Evolutionary conservation across 177 flowering plant genomes (phyloP).

Genomic region (Vitis hybrid): DNA sequence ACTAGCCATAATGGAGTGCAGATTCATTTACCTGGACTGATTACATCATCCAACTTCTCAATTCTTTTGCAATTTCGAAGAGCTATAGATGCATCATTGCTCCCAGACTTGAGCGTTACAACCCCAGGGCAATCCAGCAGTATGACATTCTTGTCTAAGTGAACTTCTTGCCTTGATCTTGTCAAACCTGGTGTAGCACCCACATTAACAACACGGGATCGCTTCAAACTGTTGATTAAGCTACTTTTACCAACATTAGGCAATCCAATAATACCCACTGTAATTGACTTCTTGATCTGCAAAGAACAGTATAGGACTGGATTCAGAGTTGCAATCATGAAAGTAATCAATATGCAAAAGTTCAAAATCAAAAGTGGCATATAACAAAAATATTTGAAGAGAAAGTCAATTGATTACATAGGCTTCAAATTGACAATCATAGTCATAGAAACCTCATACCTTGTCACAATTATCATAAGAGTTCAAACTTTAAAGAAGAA

Average conservation of each 20-base stretch:
- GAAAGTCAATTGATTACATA: too few species aligned
- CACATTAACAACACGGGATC: conserved; percentile 86
- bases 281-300: conserved; percentile 91
- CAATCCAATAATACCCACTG: conserved; percentile 91
- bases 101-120: conserved; percentile 75
- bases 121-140: conserved; percentile 98
- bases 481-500: too few species aligned
- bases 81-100: conserved; percentile 72
- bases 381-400: too few species aligned
- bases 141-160: conserved; percentile 89
- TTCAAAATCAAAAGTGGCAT: too few species aligned
- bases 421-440: too few species aligned
- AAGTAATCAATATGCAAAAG: neutral
- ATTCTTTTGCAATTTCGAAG: conserved; percentile 95
- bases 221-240: conserved; percentile 89
- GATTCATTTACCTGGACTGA: conserved; percentile 71
- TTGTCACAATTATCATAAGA: too few species aligned
- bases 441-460: too few species aligned
- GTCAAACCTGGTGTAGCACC: conserved; percentile 98
- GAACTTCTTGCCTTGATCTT: conserved; percentile 96
- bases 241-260: conserved; percentile 99
- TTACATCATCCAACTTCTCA: conserved; percentile 88
- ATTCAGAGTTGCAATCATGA: neutral
- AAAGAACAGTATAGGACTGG: conserved; percentile 1
- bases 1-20: neutral